Evolutionary conservation across 2,329 filamentous ascomycete genomes (phyloP).

Genomic region (Teratosphaeria pseudoeucalypti): DNA sequence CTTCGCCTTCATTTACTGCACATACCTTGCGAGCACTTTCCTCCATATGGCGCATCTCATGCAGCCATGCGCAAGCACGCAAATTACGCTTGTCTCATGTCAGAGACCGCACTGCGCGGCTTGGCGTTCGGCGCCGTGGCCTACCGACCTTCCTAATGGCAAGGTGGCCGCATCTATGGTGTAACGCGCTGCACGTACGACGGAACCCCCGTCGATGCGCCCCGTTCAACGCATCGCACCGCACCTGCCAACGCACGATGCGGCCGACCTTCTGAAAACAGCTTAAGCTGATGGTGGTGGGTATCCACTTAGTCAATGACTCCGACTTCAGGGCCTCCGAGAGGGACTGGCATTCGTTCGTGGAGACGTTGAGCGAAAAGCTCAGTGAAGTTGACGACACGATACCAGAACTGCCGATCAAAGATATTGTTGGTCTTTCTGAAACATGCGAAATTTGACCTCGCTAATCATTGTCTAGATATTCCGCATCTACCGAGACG

Average conservation of each 20-base stretch:
- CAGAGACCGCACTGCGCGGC: not conserved
- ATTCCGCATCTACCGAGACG: slow-evolving; percentile 79
- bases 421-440: slow-evolving; percentile 54
- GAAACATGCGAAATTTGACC: too few species aligned
- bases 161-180: not conserved
- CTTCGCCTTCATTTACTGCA: not conserved
- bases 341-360: slow-evolving; percentile 72
- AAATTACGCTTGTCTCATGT: not conserved
- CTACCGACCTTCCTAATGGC: not conserved
- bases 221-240: not conserved
- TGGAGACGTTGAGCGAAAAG: slow-evolving; percentile 59
- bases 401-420: slow-evolving; percentile 73
- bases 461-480: slow-evolving; percentile 35
- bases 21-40: not conserved
- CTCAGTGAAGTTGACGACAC: slow-evolving; percentile 66
- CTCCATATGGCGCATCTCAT: not conserved
- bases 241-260: slow-evolving; percentile 5
- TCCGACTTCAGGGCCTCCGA: slow-evolving; percentile 66
- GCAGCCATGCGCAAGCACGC: not conserved
- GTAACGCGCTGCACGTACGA: not conserved
- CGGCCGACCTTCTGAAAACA: slow-evolving; percentile 1
- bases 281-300: slow-evolving; percentile 7
- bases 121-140: not conserved
- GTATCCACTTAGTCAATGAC: slow-evolving; percentile 55
- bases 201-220: not conserved